Conservation (phyloP, 768 basidiomycete genomes). For the Suillus ampliporus region DNA sequence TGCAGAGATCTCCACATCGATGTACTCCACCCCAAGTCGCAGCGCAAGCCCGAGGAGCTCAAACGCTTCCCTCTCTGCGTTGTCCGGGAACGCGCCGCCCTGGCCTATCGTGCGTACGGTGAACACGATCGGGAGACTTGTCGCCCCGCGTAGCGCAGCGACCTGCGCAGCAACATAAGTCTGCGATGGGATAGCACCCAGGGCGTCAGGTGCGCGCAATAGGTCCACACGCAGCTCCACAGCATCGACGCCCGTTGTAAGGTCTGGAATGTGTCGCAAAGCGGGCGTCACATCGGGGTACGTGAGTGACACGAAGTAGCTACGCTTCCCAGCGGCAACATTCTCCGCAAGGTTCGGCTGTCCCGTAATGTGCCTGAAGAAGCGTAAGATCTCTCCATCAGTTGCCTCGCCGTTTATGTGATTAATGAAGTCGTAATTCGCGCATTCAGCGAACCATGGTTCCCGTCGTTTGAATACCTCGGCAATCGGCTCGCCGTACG, state of each 20-base stretch:
- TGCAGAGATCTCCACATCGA: conserved; percentile 89
- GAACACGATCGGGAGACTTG: conserved; percentile 87
- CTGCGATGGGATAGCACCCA: conserved; percentile 63
- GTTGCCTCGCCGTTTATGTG: conserved; percentile 46
- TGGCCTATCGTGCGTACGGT: conserved; percentile 89
- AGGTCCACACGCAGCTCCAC: conserved; percentile 95
- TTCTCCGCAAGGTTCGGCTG: conserved; percentile 67
- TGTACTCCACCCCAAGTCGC: conserved; percentile 86
- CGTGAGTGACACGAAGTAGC: conserved; percentile 92
- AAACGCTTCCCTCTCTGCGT: conserved; percentile 70
- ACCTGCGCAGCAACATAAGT: conserved; percentile 84
- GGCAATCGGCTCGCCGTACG: conserved; percentile 85
- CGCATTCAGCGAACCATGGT: conserved; percentile 87
- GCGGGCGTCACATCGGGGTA: conserved; percentile 86
- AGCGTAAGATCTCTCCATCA: conserved; percentile 70
- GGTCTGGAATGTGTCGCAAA: conserved; percentile 67
- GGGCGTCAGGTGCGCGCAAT: conserved; percentile 58
- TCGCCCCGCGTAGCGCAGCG: conserved; percentile 73
- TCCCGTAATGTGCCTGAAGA: conserved; percentile 89
- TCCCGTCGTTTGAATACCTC: conserved; percentile 84
- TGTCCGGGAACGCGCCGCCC: conserved; percentile 91
- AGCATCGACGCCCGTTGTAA: conserved; percentile 87
- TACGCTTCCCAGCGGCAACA: conserved; percentile 59
- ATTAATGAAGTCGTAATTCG: conserved; percentile 85
- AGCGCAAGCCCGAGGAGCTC: conserved; percentile 80